Base-by-base conservation (phyloP, 495 filamentous ascomycete species). In the Aspergillus kassunensis region DNA sequence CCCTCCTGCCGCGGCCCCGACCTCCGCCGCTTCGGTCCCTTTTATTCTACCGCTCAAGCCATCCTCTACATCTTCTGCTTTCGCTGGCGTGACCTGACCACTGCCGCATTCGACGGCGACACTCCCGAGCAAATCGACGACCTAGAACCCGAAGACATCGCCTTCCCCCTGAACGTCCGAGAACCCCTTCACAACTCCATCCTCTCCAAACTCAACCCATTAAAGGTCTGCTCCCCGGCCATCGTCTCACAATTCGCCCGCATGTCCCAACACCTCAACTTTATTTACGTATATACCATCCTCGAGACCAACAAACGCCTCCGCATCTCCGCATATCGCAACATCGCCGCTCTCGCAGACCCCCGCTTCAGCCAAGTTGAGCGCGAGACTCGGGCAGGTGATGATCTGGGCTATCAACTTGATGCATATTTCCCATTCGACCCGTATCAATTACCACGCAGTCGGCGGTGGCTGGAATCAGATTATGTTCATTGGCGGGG, bases 361-460 rank as follows among this genome's bases (percentile, higher is more conserved):
- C 54, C 67, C 25, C 57, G 61, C 40, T 68, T 75, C 50, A 67
- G 61, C 45, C 72, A 77, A 19, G 68, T 74, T 1, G 75, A 78
- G 20, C 79, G 90, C 35, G 90, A 93, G 61, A 79, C 81, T 19
- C 59, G 86, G 78, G 48, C 73, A 36, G 68, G 72, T 46, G 80
- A 81, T 42, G 80, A 86, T 33, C 84, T 91, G 49, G 85, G 84
- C 33, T 83, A 81, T 68, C 72, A 92, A 64, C 77, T 97, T 2
- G 92, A 97, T 54, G 88, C 88, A 0, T 96, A 91, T 66, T 97
- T 97, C 66, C 93, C 95, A 1, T 99, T 99, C 60, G 93, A 99
- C 63, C 93, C 93, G 2, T 97, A 96, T 68, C 83, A 88, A 54
- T 75, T 97, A 11, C 92, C 90, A 0, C 74, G 80, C 43, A 95